Conservation (phyloP, 495 filamentous ascomycete species). For the Penicillium riverlandense region DNA sequence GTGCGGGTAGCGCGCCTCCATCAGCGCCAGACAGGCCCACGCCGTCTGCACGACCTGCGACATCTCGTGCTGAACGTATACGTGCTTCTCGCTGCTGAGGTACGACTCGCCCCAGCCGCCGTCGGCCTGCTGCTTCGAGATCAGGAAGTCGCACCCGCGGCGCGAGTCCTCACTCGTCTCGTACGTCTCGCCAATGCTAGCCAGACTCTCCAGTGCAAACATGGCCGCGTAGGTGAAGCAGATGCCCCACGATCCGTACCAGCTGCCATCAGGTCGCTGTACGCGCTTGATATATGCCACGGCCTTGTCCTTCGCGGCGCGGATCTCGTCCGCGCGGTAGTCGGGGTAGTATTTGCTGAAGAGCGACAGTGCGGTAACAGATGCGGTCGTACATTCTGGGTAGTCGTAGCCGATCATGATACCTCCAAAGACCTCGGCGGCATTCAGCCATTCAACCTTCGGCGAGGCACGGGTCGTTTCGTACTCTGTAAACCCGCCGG, state of each 20-base stretch:
- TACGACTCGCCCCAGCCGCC: slow-evolving; percentile 98
- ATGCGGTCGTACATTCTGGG: slow-evolving; percentile 93
- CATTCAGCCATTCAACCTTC: slow-evolving; percentile 79
- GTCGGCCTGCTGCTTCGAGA: slow-evolving; percentile 75
- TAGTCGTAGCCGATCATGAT: slow-evolving; percentile 99
- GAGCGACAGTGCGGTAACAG: slow-evolving; percentile 78
- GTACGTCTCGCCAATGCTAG: slow-evolving; percentile 75
- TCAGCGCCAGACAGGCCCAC: slow-evolving; percentile 78
- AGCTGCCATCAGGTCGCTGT: slow-evolving; percentile 78
- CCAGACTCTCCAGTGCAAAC: slow-evolving; percentile 87
- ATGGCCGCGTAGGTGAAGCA: slow-evolving; percentile 95
- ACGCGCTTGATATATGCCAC: slow-evolving; percentile 72
- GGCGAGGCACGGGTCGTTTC: slow-evolving; percentile 73
- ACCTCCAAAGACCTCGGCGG: slow-evolving; percentile 90
- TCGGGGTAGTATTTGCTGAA: slow-evolving; percentile 77
- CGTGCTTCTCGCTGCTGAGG: slow-evolving; percentile 55
- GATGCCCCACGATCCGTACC: slow-evolving; percentile 97
- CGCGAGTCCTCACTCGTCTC: slow-evolving; percentile 61
- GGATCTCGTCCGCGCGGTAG: slow-evolving; percentile 72
- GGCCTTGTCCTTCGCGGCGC: slow-evolving; percentile 58
- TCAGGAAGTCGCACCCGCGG: slow-evolving; percentile 75
- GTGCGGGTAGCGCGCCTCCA: slow-evolving; percentile 81
- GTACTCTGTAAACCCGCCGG: slow-evolving; percentile 86
- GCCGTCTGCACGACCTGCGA: slow-evolving; percentile 89
- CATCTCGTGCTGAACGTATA: slow-evolving; percentile 55